These are phyloP conservation scores for Boletus patriciae DNA, from an alignment of 768 basidiomycete species.

Conservation along the genomic window DNA sequence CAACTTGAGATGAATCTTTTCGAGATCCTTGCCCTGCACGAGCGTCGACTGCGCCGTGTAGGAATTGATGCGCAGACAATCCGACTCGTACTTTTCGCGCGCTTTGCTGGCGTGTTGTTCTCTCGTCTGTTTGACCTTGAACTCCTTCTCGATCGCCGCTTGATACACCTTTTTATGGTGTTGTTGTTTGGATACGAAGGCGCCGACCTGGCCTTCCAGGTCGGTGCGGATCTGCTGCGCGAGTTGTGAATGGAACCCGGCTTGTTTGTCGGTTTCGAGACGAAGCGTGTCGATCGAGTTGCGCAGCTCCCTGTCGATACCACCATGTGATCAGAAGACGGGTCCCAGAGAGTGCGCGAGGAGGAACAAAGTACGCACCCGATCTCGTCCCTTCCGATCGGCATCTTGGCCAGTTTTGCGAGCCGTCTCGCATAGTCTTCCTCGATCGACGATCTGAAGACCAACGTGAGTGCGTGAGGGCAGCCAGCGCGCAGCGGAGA, in stretches of 20 bases:
- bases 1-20: constrained; percentile 83
- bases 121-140: constrained; percentile 85
- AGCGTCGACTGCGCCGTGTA: constrained; percentile 90
- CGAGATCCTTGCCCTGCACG: constrained; percentile 90
- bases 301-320: constrained; percentile 65
- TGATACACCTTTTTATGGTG: constrained; percentile 76
- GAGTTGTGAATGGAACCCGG: constrained; percentile 67
- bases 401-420: constrained; percentile 69
- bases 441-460: constrained; percentile 76
- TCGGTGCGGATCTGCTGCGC: constrained; percentile 74
- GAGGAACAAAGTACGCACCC: constrained; percentile 57
- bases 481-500: background rate
- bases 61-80: constrained; percentile 91
- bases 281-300: constrained; percentile 78
- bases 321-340: constrained; percentile 8
- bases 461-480: background rate
- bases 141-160: constrained; percentile 80
- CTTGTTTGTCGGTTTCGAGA: constrained; percentile 82
- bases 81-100: constrained; percentile 89
- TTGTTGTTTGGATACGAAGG: constrained; percentile 64
- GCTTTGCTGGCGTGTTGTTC: constrained; percentile 86
- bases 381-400: constrained; percentile 87
- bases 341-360: too few relatives aligned
- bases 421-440: constrained; percentile 93
- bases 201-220: constrained; percentile 62